Percentiles rank a stretch among this genome's conserved stretches.
Evolutionary conservation across 129 eudicot genomes (phyloP).

Genomic region (Helianthus tuberosus): DNA sequence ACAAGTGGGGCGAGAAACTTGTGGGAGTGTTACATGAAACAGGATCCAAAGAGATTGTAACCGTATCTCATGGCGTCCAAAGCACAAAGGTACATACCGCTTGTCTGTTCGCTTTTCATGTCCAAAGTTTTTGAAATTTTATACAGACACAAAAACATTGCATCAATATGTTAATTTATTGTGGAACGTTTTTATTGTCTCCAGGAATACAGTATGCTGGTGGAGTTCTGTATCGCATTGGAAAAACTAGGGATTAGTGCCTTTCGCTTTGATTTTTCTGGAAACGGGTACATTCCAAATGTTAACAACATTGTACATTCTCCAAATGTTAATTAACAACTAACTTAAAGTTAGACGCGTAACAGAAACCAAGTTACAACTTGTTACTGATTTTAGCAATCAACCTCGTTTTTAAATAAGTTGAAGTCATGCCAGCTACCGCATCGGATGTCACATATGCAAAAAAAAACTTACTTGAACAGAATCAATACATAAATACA

Average conservation of each 20-base stretch:
- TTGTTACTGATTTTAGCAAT: too few species aligned
- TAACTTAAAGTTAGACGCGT: too few species aligned
- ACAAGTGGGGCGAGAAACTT: conserved; percentile 17
- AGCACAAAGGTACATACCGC: conserved; percentile 10
- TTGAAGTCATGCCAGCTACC: too few species aligned
- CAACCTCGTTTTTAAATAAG: too few species aligned
- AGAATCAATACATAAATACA: too few species aligned
- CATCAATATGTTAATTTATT: too few species aligned
- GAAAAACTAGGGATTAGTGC: conserved; percentile 25
- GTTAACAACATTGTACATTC: too few species aligned
- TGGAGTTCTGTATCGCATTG: background rate
- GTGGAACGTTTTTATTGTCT: background rate
- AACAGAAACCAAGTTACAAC: too few species aligned
- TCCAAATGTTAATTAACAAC: too few species aligned
- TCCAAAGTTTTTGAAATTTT: background rate
- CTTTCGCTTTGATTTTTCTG: conserved; percentile 81
- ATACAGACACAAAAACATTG: background rate
- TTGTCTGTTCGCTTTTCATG: background rate
- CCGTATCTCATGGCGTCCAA: conserved; percentile 42
- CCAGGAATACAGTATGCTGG: conserved; percentile 19
- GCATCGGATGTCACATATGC: too few species aligned
- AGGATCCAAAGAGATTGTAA: conserved; percentile 58
- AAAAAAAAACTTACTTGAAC: too few species aligned
- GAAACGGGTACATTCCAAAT: too few species aligned
- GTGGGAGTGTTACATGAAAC: conserved; percentile 81